Percentiles rank a stretch among this genome's conserved stretches.
These are phyloP conservation scores for Phytophthora pinifolia DNA, from an alignment of 352 stramenopile genomes.

Conservation along the genomic window DNA sequence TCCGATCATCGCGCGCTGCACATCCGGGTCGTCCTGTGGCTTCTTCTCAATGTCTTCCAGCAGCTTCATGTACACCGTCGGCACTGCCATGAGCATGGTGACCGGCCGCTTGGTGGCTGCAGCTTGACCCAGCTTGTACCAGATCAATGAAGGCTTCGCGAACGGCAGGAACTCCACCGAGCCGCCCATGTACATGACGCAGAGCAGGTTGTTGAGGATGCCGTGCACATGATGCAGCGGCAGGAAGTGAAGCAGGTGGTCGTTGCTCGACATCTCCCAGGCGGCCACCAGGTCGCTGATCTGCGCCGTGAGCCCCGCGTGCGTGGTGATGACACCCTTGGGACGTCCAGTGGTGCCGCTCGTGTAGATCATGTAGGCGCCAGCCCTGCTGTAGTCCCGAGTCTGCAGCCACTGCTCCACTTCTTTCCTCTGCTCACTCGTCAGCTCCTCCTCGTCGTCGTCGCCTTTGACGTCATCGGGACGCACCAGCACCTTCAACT, in stretches of 20 bases:
- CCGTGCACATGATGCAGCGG: constrained; percentile 92
- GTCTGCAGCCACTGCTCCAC: constrained; percentile 41
- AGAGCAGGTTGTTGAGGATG: constrained; percentile 89
- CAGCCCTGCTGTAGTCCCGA: constrained; percentile 19
- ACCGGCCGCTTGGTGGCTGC: constrained; percentile 28
- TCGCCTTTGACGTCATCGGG: constrained; percentile 19
- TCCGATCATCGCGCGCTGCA: constrained; percentile 13
- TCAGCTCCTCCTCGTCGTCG: constrained; percentile 12
- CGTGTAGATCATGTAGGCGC: constrained; percentile 80
- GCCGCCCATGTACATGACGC: constrained; percentile 74
- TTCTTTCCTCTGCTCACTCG: constrained; percentile 14
- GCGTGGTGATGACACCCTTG: constrained; percentile 86
- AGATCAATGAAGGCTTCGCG: constrained; percentile 63
- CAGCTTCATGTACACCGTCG: constrained; percentile 91
- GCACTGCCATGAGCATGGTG: constrained; percentile 91
- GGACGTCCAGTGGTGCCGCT: constrained; percentile 80
- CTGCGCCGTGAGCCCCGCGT: constrained; percentile 67
- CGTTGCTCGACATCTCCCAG: constrained; percentile 75
- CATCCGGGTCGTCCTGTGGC: constrained; percentile 18
- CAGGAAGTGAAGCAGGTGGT: constrained; percentile 90
- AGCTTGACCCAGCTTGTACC: constrained; percentile 41
- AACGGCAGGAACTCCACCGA: constrained; percentile 80
- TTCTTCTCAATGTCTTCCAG: constrained; percentile 68
- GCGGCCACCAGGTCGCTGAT: constrained; percentile 80
- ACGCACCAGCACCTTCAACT: constrained; percentile 28